A percentile compares a stretch with the other conserved stretches of the same genome.
These are phyloP conservation scores for Cordyceps fumosorosea DNA, from an alignment of 2,329 filamentous ascomycete genomes.

Conservation along the genomic window DNA sequence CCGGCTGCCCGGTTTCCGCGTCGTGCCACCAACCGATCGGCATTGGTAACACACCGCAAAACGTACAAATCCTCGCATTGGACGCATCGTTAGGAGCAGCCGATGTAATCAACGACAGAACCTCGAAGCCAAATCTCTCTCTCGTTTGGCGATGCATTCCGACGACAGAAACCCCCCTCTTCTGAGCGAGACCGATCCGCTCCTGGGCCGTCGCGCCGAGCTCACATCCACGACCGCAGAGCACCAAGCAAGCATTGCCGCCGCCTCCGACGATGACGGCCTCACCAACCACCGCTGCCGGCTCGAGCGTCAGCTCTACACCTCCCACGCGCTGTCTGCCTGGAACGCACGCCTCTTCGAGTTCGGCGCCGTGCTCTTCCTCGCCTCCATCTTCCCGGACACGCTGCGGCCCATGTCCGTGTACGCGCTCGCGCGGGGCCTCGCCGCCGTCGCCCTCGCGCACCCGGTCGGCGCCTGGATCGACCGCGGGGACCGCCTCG, in stretches of 20 bases:
- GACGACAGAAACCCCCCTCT: background rate
- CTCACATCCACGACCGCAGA: background rate
- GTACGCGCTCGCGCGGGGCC: conserved; percentile 58
- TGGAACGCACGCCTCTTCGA: conserved; percentile 61
- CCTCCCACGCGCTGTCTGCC: conserved; percentile 55
- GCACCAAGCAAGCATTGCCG: background rate
- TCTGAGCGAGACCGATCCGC: background rate
- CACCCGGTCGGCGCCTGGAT: conserved; percentile 52
- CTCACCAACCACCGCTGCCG: background rate
- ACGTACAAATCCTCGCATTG: background rate
- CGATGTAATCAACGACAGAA: background rate
- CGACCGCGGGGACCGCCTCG: conserved; percentile 47
- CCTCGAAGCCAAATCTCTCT: too few relatives aligned
- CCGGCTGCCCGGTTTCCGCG: conserved; percentile 3
- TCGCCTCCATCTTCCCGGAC: conserved; percentile 47
- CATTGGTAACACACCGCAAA: too few relatives aligned
- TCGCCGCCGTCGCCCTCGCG: conserved; percentile 51
- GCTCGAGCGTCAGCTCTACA: conserved; percentile 36
- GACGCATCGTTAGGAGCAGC: background rate
- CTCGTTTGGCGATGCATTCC: background rate
- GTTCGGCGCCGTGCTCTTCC: conserved; percentile 54
- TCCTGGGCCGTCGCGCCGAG: background rate
- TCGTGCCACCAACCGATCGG: conserved; percentile 1
- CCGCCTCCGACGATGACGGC: background rate
- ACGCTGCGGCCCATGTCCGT: conserved; percentile 61